Evolutionary conservation across 2,329 filamentous ascomycete genomes (phyloP).

Genomic region (Plenodomus tracheiphilus): DNA sequence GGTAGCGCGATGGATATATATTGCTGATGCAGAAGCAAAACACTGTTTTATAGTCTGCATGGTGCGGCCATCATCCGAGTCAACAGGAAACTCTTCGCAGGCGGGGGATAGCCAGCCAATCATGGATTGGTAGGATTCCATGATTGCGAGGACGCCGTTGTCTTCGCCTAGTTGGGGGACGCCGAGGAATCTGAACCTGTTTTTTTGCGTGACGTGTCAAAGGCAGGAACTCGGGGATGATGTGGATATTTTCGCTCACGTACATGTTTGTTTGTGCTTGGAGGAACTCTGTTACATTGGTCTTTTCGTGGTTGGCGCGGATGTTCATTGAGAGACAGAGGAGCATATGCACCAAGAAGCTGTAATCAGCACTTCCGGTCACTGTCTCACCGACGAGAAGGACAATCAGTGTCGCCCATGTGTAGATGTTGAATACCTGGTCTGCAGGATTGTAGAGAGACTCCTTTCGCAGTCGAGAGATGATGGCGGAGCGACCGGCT

Average conservation of each 20-base stretch:
- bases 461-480: conserved; percentile 41
- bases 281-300: conserved; percentile 2
- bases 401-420: conserved; percentile 45
- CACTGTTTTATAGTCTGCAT: conserved; percentile 16
- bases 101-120: conserved; percentile 14
- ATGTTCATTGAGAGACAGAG: conserved; percentile 27
- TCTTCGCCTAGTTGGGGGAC: conserved; percentile 20
- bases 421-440: conserved; percentile 43
- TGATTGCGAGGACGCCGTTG: conserved; percentile 9
- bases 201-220: not conserved
- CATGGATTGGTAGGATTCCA: conserved; percentile 9
- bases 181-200: conserved; percentile 20
- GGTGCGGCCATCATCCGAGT: conserved; percentile 10
- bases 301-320: not conserved
- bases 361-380: conserved; percentile 46
- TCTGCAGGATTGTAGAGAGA: conserved; percentile 30
- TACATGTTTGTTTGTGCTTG: conserved; percentile 9
- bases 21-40: conserved; percentile 15
- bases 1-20: conserved; percentile 17
- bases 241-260: not conserved
- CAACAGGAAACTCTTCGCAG: conserved; percentile 6
- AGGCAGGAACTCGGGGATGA: not conserved
- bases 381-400: conserved; percentile 49
- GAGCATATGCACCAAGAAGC: conserved; percentile 45
- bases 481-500: conserved; percentile 41